These are phyloP conservation scores for Colletotrichum brevisporum DNA, from an alignment of 2,329 filamentous ascomycete genomes.

Conservation along the genomic window DNA sequence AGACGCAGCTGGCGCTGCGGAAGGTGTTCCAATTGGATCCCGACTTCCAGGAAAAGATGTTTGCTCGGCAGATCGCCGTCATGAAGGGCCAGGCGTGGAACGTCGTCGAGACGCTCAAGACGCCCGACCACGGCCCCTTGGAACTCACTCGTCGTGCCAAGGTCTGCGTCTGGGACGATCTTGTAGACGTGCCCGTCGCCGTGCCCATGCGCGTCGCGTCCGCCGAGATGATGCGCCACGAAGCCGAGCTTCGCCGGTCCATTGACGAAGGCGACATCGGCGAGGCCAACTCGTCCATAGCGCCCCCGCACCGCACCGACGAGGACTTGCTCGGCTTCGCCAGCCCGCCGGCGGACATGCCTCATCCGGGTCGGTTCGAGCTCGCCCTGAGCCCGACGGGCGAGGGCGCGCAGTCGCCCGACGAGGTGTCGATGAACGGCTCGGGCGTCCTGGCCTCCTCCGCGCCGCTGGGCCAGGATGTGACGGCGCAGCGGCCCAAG, in stretches of 20 bases:
- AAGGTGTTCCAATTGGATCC: slow-evolving; percentile 91
- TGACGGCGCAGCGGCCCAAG: slow-evolving; percentile 27
- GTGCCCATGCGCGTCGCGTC: slow-evolving; percentile 90
- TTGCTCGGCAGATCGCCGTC: slow-evolving; percentile 96
- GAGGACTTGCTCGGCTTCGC: slow-evolving; percentile 80
- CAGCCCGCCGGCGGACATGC: slow-evolving; percentile 74
- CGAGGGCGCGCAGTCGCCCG: slow-evolving; percentile 57
- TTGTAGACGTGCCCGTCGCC: slow-evolving; percentile 95
- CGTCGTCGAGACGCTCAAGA: slow-evolving; percentile 96
- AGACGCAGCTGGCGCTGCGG: slow-evolving; percentile 89
- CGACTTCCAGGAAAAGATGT: slow-evolving; percentile 99
- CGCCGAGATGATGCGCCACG: slow-evolving; percentile 80
- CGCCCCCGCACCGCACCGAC: slow-evolving; percentile 51
- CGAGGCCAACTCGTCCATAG: slow-evolving; percentile 50
- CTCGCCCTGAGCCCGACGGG: slow-evolving; percentile 65
- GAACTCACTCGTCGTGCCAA: slow-evolving; percentile 91
- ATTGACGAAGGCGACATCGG: slow-evolving; percentile 94
- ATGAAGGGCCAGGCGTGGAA: slow-evolving; percentile 99
- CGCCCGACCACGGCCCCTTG: slow-evolving; percentile 89
- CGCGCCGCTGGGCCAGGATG: slow-evolving; percentile 28
- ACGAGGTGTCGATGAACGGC: slow-evolving; percentile 46
- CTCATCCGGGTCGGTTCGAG: slow-evolving; percentile 83
- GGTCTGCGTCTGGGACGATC: slow-evolving; percentile 97
- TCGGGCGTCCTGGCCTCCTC: slow-evolving; percentile 32
- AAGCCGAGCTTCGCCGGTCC: slow-evolving; percentile 49